These are phyloP conservation scores for Aphanomyces astaci DNA, from an alignment of 352 stramenopile species.

Conservation along the genomic window DNA sequence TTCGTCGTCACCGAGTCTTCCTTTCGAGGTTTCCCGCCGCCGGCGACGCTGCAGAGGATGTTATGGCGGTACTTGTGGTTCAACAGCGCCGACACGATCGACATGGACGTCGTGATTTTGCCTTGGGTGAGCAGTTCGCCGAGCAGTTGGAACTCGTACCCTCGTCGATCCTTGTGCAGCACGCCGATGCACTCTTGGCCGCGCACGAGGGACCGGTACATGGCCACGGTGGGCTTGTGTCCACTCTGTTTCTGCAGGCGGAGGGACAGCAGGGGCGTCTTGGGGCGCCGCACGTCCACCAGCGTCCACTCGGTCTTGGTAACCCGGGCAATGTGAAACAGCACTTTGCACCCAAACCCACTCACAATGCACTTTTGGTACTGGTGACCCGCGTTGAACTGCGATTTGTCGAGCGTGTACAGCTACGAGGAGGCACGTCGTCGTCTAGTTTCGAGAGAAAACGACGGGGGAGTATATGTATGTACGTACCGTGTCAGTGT, in stretches of 20 bases:
- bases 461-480: not conserved
- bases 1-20: too few species aligned
- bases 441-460: too few species aligned
- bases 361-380: conserved; percentile 68
- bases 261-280: conserved; percentile 45
- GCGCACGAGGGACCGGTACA: conserved; percentile 48
- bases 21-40: too few species aligned
- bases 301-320: conserved; percentile 70
- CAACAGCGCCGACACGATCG: conserved; percentile 47
- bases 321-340: conserved; percentile 69
- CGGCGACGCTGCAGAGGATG: conserved; percentile 53
- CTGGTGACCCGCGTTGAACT: conserved; percentile 52
- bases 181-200: conserved; percentile 68
- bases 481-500: conserved; percentile 58
- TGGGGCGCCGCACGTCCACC: conserved; percentile 44
- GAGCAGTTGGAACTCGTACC: conserved; percentile 70
- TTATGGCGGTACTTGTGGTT: conserved; percentile 48
- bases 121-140: conserved; percentile 74
- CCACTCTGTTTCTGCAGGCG: conserved; percentile 57
- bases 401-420: conserved; percentile 70
- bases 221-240: conserved; percentile 64
- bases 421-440: conserved; percentile 29
- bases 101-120: conserved; percentile 66
- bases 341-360: conserved; percentile 60
- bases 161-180: conserved; percentile 58